Conservation (phyloP, 495 filamentous ascomycete species). For the Daldinia loculata region DNA sequence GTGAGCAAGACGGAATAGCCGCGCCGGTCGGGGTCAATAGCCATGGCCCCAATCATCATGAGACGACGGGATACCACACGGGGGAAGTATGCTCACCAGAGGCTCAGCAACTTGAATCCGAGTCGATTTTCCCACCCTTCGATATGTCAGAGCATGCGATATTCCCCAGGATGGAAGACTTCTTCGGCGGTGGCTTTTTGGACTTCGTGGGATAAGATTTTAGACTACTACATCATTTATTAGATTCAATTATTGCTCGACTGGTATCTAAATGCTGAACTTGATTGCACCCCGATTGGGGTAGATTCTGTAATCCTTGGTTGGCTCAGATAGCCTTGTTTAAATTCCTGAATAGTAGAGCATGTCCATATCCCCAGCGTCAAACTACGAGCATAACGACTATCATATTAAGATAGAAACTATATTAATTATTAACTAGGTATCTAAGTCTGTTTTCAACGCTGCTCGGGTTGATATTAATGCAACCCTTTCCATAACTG, state of each 20-base stretch:
- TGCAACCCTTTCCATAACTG: not conserved
- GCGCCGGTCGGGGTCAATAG: not conserved
- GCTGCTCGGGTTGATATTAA: not conserved
- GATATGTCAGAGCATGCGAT: constrained; percentile 37
- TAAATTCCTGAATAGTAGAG: not conserved
- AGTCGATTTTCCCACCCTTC: constrained; percentile 22
- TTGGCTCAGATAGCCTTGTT: not conserved
- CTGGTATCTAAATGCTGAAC: not conserved
- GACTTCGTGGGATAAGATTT: constrained; percentile 38
- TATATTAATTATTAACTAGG: not conserved
- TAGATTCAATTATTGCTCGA: not conserved
- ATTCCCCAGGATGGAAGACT: constrained; percentile 47
- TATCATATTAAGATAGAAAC: not conserved
- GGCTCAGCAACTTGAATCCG: constrained; percentile 21
- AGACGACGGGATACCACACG: constrained; percentile 10
- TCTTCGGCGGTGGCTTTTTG: constrained; percentile 46
- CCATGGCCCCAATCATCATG: not conserved
- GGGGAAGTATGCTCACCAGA: constrained; percentile 18
- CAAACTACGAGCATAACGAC: not conserved
- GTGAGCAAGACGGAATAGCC: constrained; percentile 1
- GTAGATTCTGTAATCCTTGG: not conserved
- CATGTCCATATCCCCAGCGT: not conserved
- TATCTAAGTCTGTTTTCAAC: not conserved
- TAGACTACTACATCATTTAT: not conserved
- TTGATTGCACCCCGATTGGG: not conserved